Evolutionary conservation across 208 protist species (phyloP).

Genomic region (Wallacemonas sp.): DNA sequence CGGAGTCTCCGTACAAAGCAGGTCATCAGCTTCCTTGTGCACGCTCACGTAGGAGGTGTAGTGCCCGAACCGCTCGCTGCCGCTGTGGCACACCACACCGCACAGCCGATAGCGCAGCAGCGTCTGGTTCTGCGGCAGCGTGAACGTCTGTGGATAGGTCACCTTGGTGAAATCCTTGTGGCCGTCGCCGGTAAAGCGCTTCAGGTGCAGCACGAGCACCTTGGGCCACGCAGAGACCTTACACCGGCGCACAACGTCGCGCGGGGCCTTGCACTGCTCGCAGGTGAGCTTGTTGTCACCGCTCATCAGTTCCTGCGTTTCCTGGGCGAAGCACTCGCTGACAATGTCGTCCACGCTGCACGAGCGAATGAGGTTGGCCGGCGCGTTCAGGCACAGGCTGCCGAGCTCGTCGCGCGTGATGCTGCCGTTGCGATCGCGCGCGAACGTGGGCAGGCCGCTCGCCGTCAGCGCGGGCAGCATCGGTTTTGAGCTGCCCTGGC

Average conservation of each 20-base stretch:
- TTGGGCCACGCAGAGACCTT: slow-evolving; percentile 64
- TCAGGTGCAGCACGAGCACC: slow-evolving; percentile 79
- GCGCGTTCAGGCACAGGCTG: neutral
- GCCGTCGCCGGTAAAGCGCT: slow-evolving; percentile 70
- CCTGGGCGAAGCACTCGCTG: slow-evolving; percentile 50
- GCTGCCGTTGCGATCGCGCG: slow-evolving; percentile 5
- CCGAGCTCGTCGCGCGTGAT: slow-evolving; percentile 14
- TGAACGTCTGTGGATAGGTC: slow-evolving; percentile 60
- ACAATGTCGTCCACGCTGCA: slow-evolving; percentile 44
- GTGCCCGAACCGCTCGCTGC: slow-evolving; percentile 67
- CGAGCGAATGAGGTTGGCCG: neutral
- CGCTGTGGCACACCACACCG: slow-evolving; percentile 75
- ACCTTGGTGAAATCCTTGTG: slow-evolving; percentile 61
- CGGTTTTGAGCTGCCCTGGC: neutral
- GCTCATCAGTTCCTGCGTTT: slow-evolving; percentile 48
- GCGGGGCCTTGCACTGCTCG: slow-evolving; percentile 57
- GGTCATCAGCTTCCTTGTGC: slow-evolving; percentile 15
- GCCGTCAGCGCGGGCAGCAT: neutral
- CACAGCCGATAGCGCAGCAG: slow-evolving; percentile 62
- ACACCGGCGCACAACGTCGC: slow-evolving; percentile 44
- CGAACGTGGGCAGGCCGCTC: neutral
- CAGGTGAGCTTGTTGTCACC: slow-evolving; percentile 68
- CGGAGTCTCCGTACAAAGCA: neutral
- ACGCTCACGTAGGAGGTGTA: slow-evolving; percentile 81
- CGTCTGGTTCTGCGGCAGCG: slow-evolving; percentile 17